Percentiles rank a stretch among this genome's conserved stretches.
These are phyloP conservation scores for Backusella liffmaniae DNA, from an alignment of 192 early-diverging fungal species.

Conservation along the genomic window DNA sequence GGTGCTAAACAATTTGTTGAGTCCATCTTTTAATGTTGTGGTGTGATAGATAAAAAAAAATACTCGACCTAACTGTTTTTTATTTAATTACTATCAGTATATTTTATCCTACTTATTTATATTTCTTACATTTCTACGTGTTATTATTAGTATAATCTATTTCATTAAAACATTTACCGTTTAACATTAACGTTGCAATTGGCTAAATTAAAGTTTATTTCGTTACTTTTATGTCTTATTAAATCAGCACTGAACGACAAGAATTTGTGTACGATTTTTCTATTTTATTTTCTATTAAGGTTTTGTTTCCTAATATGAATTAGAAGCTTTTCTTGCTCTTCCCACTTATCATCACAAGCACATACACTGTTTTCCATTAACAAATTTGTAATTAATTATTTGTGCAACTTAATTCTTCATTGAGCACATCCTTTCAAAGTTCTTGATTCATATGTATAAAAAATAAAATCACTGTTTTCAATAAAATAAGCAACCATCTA, in stretches of 20 bases:
- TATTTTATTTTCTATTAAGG: not conserved
- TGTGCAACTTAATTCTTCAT: not conserved
- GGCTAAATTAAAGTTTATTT: not conserved
- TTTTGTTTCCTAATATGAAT: not conserved
- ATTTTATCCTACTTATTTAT: not conserved
- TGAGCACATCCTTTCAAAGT: not conserved
- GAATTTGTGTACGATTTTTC: not conserved
- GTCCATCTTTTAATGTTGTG: not conserved
- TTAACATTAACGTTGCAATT: not conserved
- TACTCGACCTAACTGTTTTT: not conserved
- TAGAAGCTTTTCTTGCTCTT: not conserved
- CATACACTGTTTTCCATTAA: not conserved
- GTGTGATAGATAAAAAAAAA: not conserved
- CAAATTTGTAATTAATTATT: not conserved
- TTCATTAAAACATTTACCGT: not conserved
- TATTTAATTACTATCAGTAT: not conserved
- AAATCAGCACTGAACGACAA: not conserved
- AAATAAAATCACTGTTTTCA: not conserved
- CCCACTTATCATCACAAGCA: not conserved
- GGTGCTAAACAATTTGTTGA: not conserved
- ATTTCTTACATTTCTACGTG: not conserved
- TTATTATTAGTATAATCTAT: not conserved
- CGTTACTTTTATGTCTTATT: not conserved
- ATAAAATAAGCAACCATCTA: not conserved
- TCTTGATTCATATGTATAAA: not conserved